These are phyloP conservation scores for Syzygium jambos DNA, from an alignment of 345 rosid genomes.

Conservation along the genomic window DNA sequence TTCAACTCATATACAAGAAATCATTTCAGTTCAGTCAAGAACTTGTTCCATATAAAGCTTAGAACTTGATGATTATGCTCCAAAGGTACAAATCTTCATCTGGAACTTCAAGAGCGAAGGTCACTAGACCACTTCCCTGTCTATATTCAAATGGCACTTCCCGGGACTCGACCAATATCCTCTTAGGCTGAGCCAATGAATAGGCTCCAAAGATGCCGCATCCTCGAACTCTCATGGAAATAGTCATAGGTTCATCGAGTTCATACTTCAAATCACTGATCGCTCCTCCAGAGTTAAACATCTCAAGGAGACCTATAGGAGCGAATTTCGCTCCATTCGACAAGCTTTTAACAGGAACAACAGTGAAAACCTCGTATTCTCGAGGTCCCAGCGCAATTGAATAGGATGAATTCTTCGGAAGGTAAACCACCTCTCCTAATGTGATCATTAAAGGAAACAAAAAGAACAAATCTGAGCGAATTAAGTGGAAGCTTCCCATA, in stretches of 20 bases:
- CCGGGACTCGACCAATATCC: background rate
- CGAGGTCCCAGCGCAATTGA: slow-evolving; percentile 15
- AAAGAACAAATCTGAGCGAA: background rate
- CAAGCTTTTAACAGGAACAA: slow-evolving; percentile 15
- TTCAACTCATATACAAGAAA: background rate
- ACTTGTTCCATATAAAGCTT: background rate
- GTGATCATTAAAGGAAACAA: background rate
- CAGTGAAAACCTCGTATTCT: slow-evolving; percentile 29
- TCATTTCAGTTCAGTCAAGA: background rate
- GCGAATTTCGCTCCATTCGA: slow-evolving; percentile 9
- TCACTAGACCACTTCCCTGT: slow-evolving; percentile 5
- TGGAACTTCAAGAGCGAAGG: slow-evolving; percentile 3
- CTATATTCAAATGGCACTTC: slow-evolving; percentile 2
- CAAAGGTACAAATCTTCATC: slow-evolving; percentile 4
- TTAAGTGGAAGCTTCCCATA: background rate
- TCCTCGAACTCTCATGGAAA: slow-evolving; percentile 9
- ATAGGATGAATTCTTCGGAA: background rate
- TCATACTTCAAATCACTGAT: slow-evolving; percentile 5
- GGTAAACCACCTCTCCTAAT: background rate
- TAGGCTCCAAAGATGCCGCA: slow-evolving; percentile 15
- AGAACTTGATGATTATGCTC: background rate
- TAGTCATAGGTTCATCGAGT: background rate
- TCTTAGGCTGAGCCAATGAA: slow-evolving; percentile 5
- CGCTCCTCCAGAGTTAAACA: slow-evolving; percentile 40
- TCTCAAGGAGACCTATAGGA: slow-evolving; percentile 29